Base-by-base conservation (phyloP, 1,284 basidiomycete genomes). In the Tylopilus sp. region DNA sequence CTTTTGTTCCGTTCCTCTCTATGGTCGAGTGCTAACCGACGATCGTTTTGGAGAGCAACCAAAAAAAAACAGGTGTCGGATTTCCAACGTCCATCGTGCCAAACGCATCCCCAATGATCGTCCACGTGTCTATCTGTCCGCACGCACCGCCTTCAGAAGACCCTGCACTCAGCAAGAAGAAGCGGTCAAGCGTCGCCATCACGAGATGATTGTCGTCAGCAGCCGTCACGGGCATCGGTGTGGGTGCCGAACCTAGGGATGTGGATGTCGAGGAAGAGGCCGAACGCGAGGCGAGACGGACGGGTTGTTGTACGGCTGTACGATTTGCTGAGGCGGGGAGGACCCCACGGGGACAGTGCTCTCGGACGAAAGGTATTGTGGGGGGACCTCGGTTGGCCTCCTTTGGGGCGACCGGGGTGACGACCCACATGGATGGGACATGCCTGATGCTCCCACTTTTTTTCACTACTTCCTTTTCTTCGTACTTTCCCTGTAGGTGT, bases 61-160 rank as follows among this genome's bases (percentile, higher is more conserved):
- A n/a, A n/a, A n/a, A n/a, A n/a, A n/a, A n/a, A n/a, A n/a, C n/a
- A 82, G 80, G 73, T 56, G 69, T 82, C 39, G 73, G 74, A 40
- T 76, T 82, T 55, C 73, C 79, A 4, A 69, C 65, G 3, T 7
- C 52, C 63, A 10, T 54, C 74, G 2, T 57, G 46, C n/a, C 55
- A 44, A 38, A 50, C 28, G 2, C 46, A 11, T 29, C 59, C 5
- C 53, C 59, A 53, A 91, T 86, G 0, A 88, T 92, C 43, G 82
- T 92, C 21, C 90, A 92, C 62, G 75, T 92, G 30, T 88, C 87
- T 17, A 80, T 92, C 50, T 77, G 90, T 39, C 80, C 86, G 0
- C 81, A 79, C 51, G 75, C 76, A 4, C 76, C 77, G 4, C 70
- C 77, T 2, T 66, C 73, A 10, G 80, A 81, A 24, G 78, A 77